These are phyloP conservation scores for Sindora glabra DNA, from an alignment of 306 rosid species.

Conservation along the genomic window DNA sequence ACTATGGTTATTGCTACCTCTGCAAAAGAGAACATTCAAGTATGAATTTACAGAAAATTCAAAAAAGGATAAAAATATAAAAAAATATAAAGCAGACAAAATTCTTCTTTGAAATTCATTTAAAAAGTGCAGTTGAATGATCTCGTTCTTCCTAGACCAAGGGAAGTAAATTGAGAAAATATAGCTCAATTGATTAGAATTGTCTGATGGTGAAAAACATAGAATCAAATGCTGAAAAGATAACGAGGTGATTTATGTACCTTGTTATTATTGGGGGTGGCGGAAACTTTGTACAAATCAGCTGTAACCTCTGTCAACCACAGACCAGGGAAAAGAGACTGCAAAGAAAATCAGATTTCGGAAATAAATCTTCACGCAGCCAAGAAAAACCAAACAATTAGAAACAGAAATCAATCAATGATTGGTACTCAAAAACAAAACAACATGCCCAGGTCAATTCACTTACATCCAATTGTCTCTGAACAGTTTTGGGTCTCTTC, in stretches of 20 bases:
- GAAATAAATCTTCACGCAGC: background rate
- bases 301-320: slow-evolving; percentile 64
- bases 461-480: slow-evolving; percentile 63
- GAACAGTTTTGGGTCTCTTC: slow-evolving; percentile 50
- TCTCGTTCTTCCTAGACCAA: no score
- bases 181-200: no score
- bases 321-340: slow-evolving; percentile 66
- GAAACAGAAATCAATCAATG: background rate
- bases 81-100: background rate
- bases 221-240: background rate
- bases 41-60: background rate
- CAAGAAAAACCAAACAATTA: background rate
- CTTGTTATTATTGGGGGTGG: slow-evolving; percentile 47
- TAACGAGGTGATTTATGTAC: slow-evolving; percentile 17
- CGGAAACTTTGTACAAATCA: slow-evolving; percentile 63
- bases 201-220: no score
- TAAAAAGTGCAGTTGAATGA: background rate
- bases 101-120: background rate
- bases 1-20: slow-evolving; percentile 36
- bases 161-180: no score
- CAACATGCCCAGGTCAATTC: no score
- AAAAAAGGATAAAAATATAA: background rate
- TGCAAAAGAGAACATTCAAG: slow-evolving; percentile 17
- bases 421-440: no score
- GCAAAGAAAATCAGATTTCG: background rate